Percentiles rank a stretch among this genome's conserved stretches.
Conservation (phyloP, 305 asterid species). For the Petunia hybrid region DNA sequence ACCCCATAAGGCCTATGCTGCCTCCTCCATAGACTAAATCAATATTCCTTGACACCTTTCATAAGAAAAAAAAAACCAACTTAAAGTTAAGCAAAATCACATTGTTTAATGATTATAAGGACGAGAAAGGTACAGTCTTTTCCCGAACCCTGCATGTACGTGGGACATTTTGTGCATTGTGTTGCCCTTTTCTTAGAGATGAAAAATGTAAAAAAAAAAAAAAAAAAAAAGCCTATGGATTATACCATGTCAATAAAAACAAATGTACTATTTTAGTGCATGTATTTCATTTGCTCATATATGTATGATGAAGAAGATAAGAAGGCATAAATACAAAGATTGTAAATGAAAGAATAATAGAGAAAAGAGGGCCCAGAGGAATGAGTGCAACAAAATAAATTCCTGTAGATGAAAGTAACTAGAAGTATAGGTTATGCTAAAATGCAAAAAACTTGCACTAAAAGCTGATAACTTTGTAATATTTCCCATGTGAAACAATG, state of each 20-base stretch:
- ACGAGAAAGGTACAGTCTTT: no score
- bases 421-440: background rate
- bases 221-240: no score
- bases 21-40: constrained; percentile 53
- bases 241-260: background rate
- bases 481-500: constrained; percentile 2
- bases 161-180: no score
- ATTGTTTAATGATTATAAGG: background rate
- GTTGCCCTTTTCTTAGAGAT: no score
- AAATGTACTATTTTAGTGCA: background rate
- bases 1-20: constrained; percentile 50
- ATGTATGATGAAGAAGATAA: background rate
- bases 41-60: constrained; percentile 45
- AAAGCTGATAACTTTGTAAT: background rate
- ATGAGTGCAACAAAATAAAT: background rate
- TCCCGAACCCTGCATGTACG: no score
- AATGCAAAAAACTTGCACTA: constrained; percentile 3
- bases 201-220: constrained; percentile 9
- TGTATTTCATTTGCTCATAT: background rate
- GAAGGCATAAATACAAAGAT: background rate
- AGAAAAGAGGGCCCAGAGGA: constrained; percentile 3
- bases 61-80: background rate
- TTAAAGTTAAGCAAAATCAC: constrained; percentile 2
- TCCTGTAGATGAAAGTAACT: constrained; percentile 21
- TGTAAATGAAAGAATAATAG: background rate